Base-by-base conservation (phyloP, 306 rosid species). In the Medicago lupulina region DNA sequence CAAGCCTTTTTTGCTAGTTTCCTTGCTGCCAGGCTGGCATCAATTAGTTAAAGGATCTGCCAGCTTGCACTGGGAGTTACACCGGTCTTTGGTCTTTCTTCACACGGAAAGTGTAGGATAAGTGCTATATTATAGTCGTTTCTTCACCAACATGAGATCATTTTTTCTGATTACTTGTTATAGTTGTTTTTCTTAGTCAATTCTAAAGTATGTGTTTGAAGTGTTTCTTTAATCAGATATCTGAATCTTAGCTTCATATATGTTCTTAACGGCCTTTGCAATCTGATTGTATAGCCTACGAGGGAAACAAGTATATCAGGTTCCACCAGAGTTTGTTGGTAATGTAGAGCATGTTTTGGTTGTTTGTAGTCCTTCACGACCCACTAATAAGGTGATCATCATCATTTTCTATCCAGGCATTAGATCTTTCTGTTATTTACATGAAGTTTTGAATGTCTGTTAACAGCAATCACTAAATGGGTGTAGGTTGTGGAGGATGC, bases 401-500 rank as follows among this genome's bases (percentile, higher is more conserved):
- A 31, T 70, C 80, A 13, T 77, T 67, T 8, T 12, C 49, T 71
- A 60, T 17, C 46, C 25, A 10, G 31, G 71, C 60, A 38, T 64
- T 75, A 4, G 12, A 25, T 50, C 46, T 81, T 55, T 73, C 71
- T 65, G 34, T 78, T 74, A 10, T 15, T 41, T 67, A 21, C 10
- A 63, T 11, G 31, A 36, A 46, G 71, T 44, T 72, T 70, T 63
- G 72, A 41, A 60, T 71, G 38, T 75, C 19, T 76, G 60, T 50
- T 85, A 19, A 57, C 66, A 36, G 25, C 62, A 54, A 53, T 15
- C 43, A 16, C 38, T 78, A 38, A 66, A 71, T 73, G 61, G 62
- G 39, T 84, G 46, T 85, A 95, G 98, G 86, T 92, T 62, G 97
- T 92, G 83, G 99, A 92, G 88, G 99, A 95, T 71, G 60, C 82